These are phyloP conservation scores for Elsinoe batatas DNA, from an alignment of 2,329 filamentous ascomycete species.

Conservation along the genomic window DNA sequence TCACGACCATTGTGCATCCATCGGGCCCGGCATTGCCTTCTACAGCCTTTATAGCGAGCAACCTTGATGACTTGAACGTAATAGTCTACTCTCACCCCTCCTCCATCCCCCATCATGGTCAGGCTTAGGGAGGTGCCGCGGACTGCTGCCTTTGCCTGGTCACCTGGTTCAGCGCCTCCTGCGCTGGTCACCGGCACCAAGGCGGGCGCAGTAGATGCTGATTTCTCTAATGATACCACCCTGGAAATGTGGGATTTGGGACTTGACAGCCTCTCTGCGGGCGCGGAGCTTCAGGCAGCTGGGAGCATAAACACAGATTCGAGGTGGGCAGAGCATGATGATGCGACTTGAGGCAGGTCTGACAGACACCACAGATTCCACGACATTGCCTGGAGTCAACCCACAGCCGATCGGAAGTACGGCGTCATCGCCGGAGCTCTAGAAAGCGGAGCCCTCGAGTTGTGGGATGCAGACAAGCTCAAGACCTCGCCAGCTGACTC, in stretches of 20 bases:
- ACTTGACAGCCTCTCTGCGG: slow-evolving; percentile 65
- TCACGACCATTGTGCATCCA: not conserved
- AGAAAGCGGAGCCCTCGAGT: slow-evolving; percentile 84
- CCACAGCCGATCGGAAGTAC: slow-evolving; percentile 64
- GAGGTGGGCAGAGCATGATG: slow-evolving; percentile 46
- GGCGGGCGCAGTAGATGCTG: slow-evolving; percentile 87
- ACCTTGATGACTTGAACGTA: slow-evolving; percentile 6
- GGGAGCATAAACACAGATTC: slow-evolving; percentile 80
- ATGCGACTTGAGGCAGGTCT: slow-evolving; percentile 17
- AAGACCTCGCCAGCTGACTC: slow-evolving; percentile 49
- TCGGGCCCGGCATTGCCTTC: not conserved
- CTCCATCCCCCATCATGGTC: slow-evolving; percentile 56
- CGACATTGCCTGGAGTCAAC: slow-evolving; percentile 87
- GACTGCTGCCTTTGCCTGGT: slow-evolving; percentile 97
- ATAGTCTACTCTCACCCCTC: slow-evolving; percentile 10
- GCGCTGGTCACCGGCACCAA: slow-evolving; percentile 88
- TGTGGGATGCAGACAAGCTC: slow-evolving; percentile 80
- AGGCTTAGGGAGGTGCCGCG: slow-evolving; percentile 91
- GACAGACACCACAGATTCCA: slow-evolving; percentile 61
- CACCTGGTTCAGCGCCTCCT: slow-evolving; percentile 66
- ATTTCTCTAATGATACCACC: slow-evolving; percentile 96
- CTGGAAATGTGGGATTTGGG: slow-evolving; percentile 92
- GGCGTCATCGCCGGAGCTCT: slow-evolving; percentile 92
- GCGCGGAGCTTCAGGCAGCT: slow-evolving; percentile 74
- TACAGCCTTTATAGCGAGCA: slow-evolving; percentile 13